These are phyloP conservation scores for Agarophyton chilense DNA, from an alignment of 23 red algal species.

Conservation along the genomic window DNA sequence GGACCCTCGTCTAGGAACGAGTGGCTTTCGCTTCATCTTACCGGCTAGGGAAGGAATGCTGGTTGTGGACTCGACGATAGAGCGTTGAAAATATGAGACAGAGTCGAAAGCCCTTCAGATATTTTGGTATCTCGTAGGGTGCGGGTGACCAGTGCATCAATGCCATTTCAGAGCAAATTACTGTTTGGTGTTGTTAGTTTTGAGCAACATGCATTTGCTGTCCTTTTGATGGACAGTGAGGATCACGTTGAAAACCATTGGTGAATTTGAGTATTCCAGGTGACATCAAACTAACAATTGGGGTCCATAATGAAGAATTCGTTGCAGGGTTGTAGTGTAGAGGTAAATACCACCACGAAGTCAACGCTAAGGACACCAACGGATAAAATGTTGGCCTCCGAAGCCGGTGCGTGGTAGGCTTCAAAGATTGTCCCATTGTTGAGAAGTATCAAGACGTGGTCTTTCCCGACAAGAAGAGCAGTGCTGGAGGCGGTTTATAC, in stretches of 20 bases:
- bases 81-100: background rate
- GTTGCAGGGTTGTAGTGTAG: background rate
- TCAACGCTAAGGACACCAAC: too few relatives aligned
- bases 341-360: conserved; percentile 1
- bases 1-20: background rate
- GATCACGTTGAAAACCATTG: too few relatives aligned
- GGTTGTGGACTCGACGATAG: background rate
- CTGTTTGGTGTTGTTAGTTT: too few relatives aligned
- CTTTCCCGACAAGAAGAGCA: background rate
- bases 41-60: too few relatives aligned
- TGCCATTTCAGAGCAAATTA: too few relatives aligned
- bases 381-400: background rate
- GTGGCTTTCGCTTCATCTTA: conserved; percentile 17
- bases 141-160: too few relatives aligned
- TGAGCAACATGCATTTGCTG: too few relatives aligned
- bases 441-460: too few relatives aligned
- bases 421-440: background rate
- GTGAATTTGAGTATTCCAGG: background rate
- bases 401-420: conserved; percentile 16
- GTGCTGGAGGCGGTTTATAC: conserved; percentile 2
- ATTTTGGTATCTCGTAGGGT: too few relatives aligned
- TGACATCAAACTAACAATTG: background rate
- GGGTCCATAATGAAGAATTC: conserved; percentile 5
- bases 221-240: too few relatives aligned
- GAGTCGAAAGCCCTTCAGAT: too few relatives aligned